Percentiles rank a stretch among this genome's conserved stretches.
Conservation (phyloP, 371 early-diverging fungal genomes). For the Syncephalastrum monosporum region DNA sequence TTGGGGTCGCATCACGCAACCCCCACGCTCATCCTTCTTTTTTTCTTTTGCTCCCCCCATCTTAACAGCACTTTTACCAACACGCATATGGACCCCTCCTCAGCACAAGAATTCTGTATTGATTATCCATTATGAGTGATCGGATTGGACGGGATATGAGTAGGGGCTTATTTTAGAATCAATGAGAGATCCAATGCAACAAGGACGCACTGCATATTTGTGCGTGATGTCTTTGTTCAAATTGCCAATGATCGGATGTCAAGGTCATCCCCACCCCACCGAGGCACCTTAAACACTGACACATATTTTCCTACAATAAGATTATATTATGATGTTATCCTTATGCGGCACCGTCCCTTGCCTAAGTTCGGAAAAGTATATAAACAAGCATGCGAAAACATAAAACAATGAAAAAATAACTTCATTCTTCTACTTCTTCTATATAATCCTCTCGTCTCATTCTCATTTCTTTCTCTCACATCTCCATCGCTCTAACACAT, state of each 20-base stretch:
- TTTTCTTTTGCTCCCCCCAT: constrained; percentile 1
- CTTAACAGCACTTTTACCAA: too few relatives aligned
- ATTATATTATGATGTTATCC: constrained; percentile 11
- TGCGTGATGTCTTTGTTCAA: constrained; percentile 4
- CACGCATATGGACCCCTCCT: background rate
- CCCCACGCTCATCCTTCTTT: constrained; percentile 2
- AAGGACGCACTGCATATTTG: constrained; percentile 1
- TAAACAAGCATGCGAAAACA: constrained; percentile 6
- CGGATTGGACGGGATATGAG: background rate
- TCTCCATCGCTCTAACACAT: background rate
- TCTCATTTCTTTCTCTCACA: background rate
- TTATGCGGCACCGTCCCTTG: constrained; percentile 10
- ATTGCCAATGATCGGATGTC: constrained; percentile 13
- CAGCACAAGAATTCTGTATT: constrained; percentile 4
- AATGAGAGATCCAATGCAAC: constrained; percentile 10
- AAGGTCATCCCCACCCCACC: background rate
- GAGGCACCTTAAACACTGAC: constrained; percentile 6
- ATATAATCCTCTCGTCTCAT: background rate
- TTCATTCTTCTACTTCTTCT: constrained; percentile 3
- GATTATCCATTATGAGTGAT: background rate
- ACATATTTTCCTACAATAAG: constrained; percentile 1
- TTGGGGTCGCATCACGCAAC: too few relatives aligned
- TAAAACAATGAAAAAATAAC: background rate
- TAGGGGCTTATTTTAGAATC: constrained; percentile 5
- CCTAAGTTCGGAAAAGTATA: constrained; percentile 4